Percentiles rank a stretch among this genome's conserved stretches.
Conservation (phyloP, 768 basidiomycete genomes). For the Mrakia blollopis region DNA sequence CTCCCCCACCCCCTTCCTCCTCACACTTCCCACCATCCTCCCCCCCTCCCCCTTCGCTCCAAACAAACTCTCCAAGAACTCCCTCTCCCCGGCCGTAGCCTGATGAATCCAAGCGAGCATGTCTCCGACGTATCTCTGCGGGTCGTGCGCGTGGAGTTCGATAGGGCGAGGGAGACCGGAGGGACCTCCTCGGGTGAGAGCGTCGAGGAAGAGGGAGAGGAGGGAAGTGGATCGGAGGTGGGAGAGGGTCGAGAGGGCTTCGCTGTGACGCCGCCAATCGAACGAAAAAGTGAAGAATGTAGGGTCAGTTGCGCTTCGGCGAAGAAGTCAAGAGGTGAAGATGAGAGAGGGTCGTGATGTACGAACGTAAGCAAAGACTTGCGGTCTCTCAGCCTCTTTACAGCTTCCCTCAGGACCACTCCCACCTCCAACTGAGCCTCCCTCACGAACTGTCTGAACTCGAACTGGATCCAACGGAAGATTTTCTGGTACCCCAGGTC, state of each 20-base stretch:
- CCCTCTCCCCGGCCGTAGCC: slow-evolving; percentile 86
- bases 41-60: slow-evolving; percentile 59
- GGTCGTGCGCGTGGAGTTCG: slow-evolving; percentile 96
- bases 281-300: not conserved
- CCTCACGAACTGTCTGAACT: slow-evolving; percentile 72
- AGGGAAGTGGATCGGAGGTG: slow-evolving; percentile 76
- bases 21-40: slow-evolving; percentile 66
- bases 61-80: slow-evolving; percentile 85
- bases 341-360: not conserved
- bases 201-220: slow-evolving; percentile 73
- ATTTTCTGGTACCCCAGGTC: slow-evolving; percentile 89
- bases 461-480: slow-evolving; percentile 73
- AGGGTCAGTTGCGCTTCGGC: slow-evolving; percentile 7
- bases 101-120: slow-evolving; percentile 99
- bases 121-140: slow-evolving; percentile 90
- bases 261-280: slow-evolving; percentile 50
- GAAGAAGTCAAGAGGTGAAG: not conserved
- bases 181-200: slow-evolving; percentile 80
- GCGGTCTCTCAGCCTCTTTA: slow-evolving; percentile 66
- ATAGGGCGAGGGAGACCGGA: slow-evolving; percentile 72
- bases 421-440: slow-evolving; percentile 63
- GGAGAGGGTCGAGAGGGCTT: slow-evolving; percentile 69
- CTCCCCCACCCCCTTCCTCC: slow-evolving; percentile 47
- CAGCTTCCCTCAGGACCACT: slow-evolving; percentile 61
- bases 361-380: slow-evolving; percentile 71